Evolutionary conservation across 2,329 filamentous ascomycete genomes (phyloP).

Genomic region (Trematosphaeria pertusa): DNA sequence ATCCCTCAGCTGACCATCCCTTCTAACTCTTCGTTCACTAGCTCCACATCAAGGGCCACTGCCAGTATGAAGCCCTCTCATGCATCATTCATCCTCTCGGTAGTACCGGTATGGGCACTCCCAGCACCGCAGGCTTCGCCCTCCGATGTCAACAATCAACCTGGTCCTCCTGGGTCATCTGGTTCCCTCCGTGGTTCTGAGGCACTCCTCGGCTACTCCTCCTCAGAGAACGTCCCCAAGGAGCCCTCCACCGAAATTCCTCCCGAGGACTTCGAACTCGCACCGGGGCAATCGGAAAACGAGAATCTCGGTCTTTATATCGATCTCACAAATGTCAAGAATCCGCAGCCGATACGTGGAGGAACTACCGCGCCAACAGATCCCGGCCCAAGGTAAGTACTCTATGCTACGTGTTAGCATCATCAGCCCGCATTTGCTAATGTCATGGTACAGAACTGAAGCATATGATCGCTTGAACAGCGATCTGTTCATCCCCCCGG

Average conservation of each 20-base stretch:
- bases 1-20: too few species aligned
- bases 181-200: slow-evolving; percentile 45
- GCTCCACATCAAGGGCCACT: too few species aligned
- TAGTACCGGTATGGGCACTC: slow-evolving; percentile 10
- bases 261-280: slow-evolving; percentile 45
- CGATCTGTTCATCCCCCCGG: slow-evolving; percentile 49
- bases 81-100: slow-evolving; percentile 4
- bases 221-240: slow-evolving; percentile 39
- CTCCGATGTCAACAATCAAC: slow-evolving; percentile 13
- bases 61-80: too few species aligned
- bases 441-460: slow-evolving; percentile 31
- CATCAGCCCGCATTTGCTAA: not conserved
- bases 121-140: slow-evolving; percentile 14
- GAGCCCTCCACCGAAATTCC: slow-evolving; percentile 41
- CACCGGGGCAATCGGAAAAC: slow-evolving; percentile 46
- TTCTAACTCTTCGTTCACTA: too few species aligned
- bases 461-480: slow-evolving; percentile 49
- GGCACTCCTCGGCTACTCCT: slow-evolving; percentile 41
- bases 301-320: slow-evolving; percentile 49
- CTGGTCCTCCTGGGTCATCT: slow-evolving; percentile 41
- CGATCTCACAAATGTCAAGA: slow-evolving; percentile 47
- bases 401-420: not conserved
- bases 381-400: slow-evolving; percentile 41
- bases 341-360: slow-evolving; percentile 52
- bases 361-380: slow-evolving; percentile 47